Percentiles rank a stretch among this genome's conserved stretches.
Conservation (phyloP, 768 basidiomycete species). For the Hericium alpestre region DNA sequence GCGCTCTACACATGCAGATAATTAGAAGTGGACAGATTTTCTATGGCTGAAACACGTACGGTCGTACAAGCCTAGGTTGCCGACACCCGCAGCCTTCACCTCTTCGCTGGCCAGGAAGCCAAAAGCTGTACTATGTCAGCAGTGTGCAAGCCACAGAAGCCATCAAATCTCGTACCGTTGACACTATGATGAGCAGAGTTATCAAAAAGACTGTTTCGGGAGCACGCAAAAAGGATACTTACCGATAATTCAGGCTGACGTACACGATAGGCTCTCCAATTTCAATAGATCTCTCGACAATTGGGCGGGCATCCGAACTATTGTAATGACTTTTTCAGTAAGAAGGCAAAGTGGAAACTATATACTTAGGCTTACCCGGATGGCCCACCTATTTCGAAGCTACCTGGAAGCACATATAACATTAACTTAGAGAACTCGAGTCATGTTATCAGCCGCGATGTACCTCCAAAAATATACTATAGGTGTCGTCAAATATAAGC, state of each 20-base stretch:
- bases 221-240: background rate
- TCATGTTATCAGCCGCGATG: background rate
- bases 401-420: background rate
- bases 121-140: background rate
- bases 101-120: background rate
- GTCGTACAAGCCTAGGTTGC: slow-evolving; percentile 1
- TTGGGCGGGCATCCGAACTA: slow-evolving; percentile 5
- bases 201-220: background rate
- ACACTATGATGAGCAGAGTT: background rate
- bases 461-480: background rate
- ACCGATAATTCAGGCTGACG: slow-evolving; percentile 16
- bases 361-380: background rate
- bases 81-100: background rate
- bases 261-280: slow-evolving; percentile 11
- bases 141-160: background rate
- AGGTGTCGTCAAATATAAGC: background rate
- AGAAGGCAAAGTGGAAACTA: background rate
- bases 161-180: background rate
- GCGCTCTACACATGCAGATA: slow-evolving; percentile 12
- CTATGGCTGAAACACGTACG: background rate
- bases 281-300: slow-evolving; percentile 14
- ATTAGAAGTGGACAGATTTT: background rate
- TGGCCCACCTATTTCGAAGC: background rate
- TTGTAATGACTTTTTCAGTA: background rate
- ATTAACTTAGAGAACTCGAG: background rate